Evolutionary conservation across 139 green algal genomes (phyloP).

Genomic region (Spirogloea muscicola): DNA sequence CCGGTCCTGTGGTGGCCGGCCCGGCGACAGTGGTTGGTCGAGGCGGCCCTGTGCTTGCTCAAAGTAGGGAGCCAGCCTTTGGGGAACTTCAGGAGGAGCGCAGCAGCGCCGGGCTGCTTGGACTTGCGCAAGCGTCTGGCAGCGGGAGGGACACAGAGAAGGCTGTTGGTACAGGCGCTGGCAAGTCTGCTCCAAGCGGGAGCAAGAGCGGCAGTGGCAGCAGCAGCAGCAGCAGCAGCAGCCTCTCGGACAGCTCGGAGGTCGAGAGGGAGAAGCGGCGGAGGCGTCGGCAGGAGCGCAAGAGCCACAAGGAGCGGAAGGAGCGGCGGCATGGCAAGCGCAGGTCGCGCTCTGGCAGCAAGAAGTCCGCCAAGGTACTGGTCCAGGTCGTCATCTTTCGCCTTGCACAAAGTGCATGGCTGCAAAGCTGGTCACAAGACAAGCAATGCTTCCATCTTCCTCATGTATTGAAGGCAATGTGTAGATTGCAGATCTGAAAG

Average conservation of each 20-base stretch:
- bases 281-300: neutral
- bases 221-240: neutral
- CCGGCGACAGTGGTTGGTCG: neutral
- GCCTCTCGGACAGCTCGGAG: no score
- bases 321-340: no score
- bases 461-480: no score
- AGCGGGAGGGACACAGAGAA: neutral
- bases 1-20: neutral
- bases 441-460: no score
- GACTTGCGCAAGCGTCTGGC: neutral
- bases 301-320: neutral
- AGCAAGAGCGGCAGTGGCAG: conserved; percentile 4
- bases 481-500: no score
- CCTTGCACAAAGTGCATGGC: no score
- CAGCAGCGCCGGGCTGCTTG: neutral
- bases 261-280: neutral
- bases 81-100: conserved; percentile 1
- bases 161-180: neutral
- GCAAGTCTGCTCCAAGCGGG: neutral
- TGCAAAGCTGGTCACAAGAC: no score
- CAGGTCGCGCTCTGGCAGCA: no score
- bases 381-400: no score
- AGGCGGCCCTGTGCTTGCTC: no score
- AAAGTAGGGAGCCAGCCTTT: no score
- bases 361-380: no score